phyloP scores from a whole-genome alignment of 805 yeast genomes.

The Wickerhamomyces chambardii region DNA sequence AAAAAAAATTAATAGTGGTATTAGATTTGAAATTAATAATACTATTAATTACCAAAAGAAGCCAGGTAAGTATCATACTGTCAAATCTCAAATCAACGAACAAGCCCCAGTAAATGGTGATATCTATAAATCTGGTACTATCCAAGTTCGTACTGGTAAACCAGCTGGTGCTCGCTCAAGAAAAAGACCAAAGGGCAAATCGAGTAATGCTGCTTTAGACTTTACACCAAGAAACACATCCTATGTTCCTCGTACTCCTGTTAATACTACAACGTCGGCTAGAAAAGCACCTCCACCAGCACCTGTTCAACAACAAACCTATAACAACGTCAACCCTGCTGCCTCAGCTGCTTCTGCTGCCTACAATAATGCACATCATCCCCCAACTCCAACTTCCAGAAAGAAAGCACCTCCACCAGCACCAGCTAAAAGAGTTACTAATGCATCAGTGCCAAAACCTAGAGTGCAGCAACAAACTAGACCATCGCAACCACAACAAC shows the following conservation, averaged over 20 bases:
- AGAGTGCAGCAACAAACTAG: slow-evolving; percentile 49
- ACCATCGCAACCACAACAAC: slow-evolving; percentile 42
- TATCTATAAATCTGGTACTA: slow-evolving; percentile 79
- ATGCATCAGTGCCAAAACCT: slow-evolving; percentile 14
- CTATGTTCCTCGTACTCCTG: slow-evolving; percentile 3
- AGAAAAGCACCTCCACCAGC: slow-evolving; percentile 19
- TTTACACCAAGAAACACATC: slow-evolving; percentile 19
- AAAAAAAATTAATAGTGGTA: slow-evolving; percentile 47
- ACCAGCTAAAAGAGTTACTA: slow-evolving; percentile 17
- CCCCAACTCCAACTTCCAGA: slow-evolving; percentile 6
- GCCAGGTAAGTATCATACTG: slow-evolving; percentile 69
- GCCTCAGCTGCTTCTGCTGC: slow-evolving; percentile 33
- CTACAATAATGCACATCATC: slow-evolving; percentile 17
- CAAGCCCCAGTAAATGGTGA: slow-evolving; percentile 65
- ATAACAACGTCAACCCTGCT: slow-evolving; percentile 11
- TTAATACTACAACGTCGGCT: slow-evolving; percentile 13
- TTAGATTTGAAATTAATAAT: slow-evolving; percentile 59
- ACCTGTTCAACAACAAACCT: slow-evolving; percentile 14
- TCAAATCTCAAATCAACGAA: slow-evolving; percentile 57
- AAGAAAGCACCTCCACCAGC: slow-evolving; percentile 17
- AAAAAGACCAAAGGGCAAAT: slow-evolving; percentile 62
- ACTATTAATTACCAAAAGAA: slow-evolving; percentile 82
- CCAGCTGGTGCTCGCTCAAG: slow-evolving; percentile 67
- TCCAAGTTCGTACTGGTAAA: slow-evolving; percentile 70
- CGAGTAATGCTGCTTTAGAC: slow-evolving; percentile 14